These are phyloP conservation scores for Hortaea sp. DNA, from an alignment of 2,329 filamentous ascomycete species.

Conservation along the genomic window DNA sequence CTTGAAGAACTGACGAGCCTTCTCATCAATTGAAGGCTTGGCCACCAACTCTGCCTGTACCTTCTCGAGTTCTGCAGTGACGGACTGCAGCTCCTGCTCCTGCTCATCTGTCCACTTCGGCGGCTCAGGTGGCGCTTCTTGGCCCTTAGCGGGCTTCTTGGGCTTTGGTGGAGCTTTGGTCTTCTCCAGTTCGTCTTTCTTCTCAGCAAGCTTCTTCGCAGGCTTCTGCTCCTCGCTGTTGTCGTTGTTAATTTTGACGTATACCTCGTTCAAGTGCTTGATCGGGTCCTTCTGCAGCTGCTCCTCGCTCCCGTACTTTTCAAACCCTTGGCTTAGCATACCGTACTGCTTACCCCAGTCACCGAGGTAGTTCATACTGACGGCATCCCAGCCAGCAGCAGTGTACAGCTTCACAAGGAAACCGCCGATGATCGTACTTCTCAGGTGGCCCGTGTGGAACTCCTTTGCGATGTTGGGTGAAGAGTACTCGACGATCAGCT, in stretches of 20 bases:
- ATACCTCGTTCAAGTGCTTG: conserved; percentile 72
- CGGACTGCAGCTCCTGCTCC: conserved; percentile 39
- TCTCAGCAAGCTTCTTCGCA: conserved; percentile 42
- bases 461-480: conserved; percentile 82
- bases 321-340: conserved; percentile 62
- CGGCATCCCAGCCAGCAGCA: conserved; percentile 58
- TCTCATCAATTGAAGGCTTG: conserved; percentile 56
- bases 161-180: conserved; percentile 29
- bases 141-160: conserved; percentile 33
- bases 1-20: conserved; percentile 62
- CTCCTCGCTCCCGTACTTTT: conserved; percentile 65
- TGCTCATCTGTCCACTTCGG: conserved; percentile 33
- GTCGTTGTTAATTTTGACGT: conserved; percentile 62
- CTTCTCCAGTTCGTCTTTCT: conserved; percentile 32
- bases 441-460: conserved; percentile 64
- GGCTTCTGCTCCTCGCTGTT: conserved; percentile 56
- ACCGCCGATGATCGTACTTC: conserved; percentile 67
- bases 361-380: conserved; percentile 64
- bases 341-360: conserved; percentile 72
- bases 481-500: conserved; percentile 69
- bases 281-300: conserved; percentile 63
- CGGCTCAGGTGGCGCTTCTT: conserved; percentile 30
- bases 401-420: conserved; percentile 62
- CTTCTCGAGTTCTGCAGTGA: conserved; percentile 39
- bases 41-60: conserved; percentile 38